Base-by-base conservation (phyloP, 441 rosid genomes). In the Pelargonium fulgidum region DNA sequence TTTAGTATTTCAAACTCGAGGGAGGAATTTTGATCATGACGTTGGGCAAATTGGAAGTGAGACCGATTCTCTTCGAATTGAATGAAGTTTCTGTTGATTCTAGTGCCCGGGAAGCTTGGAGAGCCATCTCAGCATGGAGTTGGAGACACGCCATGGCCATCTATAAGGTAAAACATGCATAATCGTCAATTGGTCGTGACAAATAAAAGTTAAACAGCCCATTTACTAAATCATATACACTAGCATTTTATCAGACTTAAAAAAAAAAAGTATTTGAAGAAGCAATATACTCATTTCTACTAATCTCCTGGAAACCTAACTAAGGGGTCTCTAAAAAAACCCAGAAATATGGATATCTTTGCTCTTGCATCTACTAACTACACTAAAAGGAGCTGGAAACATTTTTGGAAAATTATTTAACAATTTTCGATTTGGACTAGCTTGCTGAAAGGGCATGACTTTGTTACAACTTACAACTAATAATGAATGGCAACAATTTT, bases 141-240 rank as follows among this genome's bases (percentile, higher is more conserved):
- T 84, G 96, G 76, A 94, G 97, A 77, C 99, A 92, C 20, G 93
- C 70, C 86, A 90, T 81, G 29, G 97, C 98, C 97, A 93, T 83
- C 99, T 29, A 29, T 93, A 54, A 62, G 48, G 75, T 62, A 29
- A 68, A 24, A 20, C 75, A 29, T 17, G 64, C 26, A 41, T 52
- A 20, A 62, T 62, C 10, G 62, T 11, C 7, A 12, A 62, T 24
- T 29, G 36, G 36, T 29, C 4, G 4, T 29, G 36, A 54, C 17
- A 17, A 7, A 29, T 33, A 56, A 2, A 12, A 39, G 12, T 3
- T 9, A 24, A 16, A 13, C 0, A 36, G 41, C 17, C 44, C 70
- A 24, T 22, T 48, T 12, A 22, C 62, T 54, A 52, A 52, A 52
- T 39, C 58, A 67, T 63, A 5, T 14, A 10, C n/a, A 47, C 20